Evolutionary conservation across 257 asterid genomes (phyloP).

Genomic region (Primulina eburnea): DNA sequence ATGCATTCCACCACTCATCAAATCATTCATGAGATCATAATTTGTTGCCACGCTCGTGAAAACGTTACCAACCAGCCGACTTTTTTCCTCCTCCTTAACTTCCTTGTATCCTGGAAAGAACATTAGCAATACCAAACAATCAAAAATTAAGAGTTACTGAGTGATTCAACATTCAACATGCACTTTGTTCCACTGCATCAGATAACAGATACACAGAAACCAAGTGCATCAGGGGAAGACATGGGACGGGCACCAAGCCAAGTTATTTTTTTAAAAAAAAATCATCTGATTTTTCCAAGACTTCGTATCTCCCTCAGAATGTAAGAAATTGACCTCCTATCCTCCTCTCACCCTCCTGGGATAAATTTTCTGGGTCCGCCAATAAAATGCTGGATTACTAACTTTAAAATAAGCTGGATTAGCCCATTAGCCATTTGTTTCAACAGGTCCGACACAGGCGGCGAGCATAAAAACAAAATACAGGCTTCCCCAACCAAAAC

Average conservation of each 20-base stretch:
- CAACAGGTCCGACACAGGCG: too few species aligned
- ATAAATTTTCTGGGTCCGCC: too few species aligned
- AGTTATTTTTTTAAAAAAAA: neutral
- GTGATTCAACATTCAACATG: neutral
- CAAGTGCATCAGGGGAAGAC: neutral
- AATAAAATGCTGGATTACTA: too few species aligned
- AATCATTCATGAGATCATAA: conserved; percentile 43
- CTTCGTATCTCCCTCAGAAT: neutral
- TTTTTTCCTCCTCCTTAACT: conserved; percentile 81
- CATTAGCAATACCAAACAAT: conserved; percentile 4
- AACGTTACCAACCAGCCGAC: conserved; percentile 76
- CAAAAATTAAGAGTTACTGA: neutral
- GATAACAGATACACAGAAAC: neutral
- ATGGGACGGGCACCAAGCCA: neutral
- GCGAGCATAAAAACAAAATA: too few species aligned
- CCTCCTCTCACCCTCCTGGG: too few species aligned
- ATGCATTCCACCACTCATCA: conserved; percentile 45
- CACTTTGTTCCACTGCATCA: neutral
- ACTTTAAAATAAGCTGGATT: too few species aligned
- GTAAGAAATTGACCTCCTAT: too few species aligned
- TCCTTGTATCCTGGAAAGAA: conserved; percentile 67
- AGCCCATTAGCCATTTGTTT: too few species aligned
- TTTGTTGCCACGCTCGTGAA: conserved; percentile 61
- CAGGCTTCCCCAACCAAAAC: too few species aligned
- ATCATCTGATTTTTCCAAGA: neutral